phyloP scores from a whole-genome alignment of 441 rosid genomes.

The Croton laevigatus region DNA sequence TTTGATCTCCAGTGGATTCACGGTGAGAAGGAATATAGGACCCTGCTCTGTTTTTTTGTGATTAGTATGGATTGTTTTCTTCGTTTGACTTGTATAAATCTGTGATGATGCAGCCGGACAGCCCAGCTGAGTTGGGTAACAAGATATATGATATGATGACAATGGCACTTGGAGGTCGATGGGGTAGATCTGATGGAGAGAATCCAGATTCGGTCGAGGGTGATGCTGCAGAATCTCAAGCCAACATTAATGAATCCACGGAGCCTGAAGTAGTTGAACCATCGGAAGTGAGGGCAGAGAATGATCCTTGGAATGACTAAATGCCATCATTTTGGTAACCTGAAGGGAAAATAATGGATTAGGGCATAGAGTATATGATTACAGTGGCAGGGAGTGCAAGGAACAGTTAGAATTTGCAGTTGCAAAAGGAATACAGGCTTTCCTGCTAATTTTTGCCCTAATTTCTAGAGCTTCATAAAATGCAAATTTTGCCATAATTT shows the following conservation, averaged over 20 bases:
- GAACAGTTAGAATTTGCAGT: not conserved
- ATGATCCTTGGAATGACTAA: constrained; percentile 87
- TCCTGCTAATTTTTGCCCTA: not conserved
- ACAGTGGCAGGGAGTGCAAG: not conserved
- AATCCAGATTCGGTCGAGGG: constrained; percentile 31
- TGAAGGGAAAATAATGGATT: not conserved
- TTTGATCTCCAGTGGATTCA: constrained; percentile 88
- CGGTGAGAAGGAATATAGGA: constrained; percentile 43
- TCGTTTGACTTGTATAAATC: not conserved
- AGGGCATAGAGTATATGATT: not conserved
- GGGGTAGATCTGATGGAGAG: constrained; percentile 76
- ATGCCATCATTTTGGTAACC: constrained; percentile 1
- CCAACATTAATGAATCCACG: constrained; percentile 18
- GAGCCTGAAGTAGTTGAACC: constrained; percentile 81
- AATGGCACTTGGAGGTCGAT: constrained; percentile 95
- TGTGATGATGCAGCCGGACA: constrained; percentile 68
- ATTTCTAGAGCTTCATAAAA: not conserved
- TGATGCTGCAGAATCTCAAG: constrained; percentile 25
- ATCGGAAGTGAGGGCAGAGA: constrained; percentile 82
- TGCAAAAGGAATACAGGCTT: not conserved
- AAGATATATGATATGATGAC: constrained; percentile 98
- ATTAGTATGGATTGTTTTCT: not conserved
- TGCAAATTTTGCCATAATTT: not conserved
- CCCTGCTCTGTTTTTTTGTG: not conserved
- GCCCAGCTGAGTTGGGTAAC: constrained; percentile 89